Base-by-base conservation (phyloP, 225 moss, liverwort and hornwort species). In the Neckera pumila region DNA sequence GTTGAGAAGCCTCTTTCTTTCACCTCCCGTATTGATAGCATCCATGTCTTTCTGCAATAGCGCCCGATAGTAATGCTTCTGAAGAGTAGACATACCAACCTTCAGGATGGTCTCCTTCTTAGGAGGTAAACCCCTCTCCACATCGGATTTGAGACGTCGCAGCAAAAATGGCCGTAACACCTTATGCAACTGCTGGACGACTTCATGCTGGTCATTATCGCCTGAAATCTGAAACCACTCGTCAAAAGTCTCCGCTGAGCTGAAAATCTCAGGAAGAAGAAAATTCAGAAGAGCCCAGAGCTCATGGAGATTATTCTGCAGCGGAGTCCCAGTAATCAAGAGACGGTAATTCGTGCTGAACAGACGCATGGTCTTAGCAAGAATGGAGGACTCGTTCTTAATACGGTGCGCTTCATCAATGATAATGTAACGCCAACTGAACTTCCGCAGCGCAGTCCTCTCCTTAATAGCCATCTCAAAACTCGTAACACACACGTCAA, bases 381-480 rank as follows among this genome's bases (percentile, higher is more conserved):
- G 91, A 63, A 97, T 96, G 63, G 98, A 99, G 31, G 97, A 97
- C 79, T 99, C 99, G 59, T 99, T 99, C 89, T 99, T 99, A 22
- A 97, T 99, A 65, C 99, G 96, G 60, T 99, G 99, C n/a, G 99
- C 99, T 85, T 99, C 99, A 83, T 99, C 99, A 79, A 99, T 99
- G 73, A 99, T 97, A 67, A 99, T 99, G 89, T 99, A 99, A 49
- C 99, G 96, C 99, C 99, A 99, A 87, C 97, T 97, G 76, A 99
- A 97, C 89, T 96, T 99, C 87, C 91, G 89, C 59, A 99, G 86
- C 25, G 97, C 93, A 5, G 95, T 96, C 83, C 97, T 96, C 92
- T 99, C 99, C 83, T 99, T 99, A 34, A 97, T 99, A 34, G 99
- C 99, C 99, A 99, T 99, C 91, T 99, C 99, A 87, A 99, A 99